Conservation (phyloP, 2,329 filamentous ascomycete species). For the Neurospora sp. region DNA sequence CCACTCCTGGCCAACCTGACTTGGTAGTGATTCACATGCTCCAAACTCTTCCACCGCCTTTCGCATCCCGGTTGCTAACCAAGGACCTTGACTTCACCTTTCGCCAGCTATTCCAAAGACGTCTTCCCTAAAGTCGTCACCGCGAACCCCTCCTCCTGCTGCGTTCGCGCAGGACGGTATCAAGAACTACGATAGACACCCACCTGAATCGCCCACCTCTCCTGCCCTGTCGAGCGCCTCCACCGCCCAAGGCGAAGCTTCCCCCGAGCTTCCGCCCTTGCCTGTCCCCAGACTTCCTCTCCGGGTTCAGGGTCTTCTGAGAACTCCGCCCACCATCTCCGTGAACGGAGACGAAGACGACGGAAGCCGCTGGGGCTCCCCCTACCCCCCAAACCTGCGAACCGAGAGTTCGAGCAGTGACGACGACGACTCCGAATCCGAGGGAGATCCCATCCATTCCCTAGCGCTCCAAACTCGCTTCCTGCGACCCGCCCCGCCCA, state of each 20-base stretch:
- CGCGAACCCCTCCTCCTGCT: conserved; percentile 49
- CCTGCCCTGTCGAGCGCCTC: conserved; percentile 53
- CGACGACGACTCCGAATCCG: conserved; percentile 29
- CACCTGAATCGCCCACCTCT: conserved; percentile 30
- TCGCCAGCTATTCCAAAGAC: conserved; percentile 37
- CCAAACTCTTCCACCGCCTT: not conserved
- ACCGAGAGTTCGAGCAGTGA: conserved; percentile 47
- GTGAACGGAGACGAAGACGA: conserved; percentile 29
- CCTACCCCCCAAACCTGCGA: conserved; percentile 57
- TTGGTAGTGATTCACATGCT: not conserved
- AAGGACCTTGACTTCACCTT: conserved; percentile 3
- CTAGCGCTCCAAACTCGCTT: conserved; percentile 54
- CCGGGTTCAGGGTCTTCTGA: conserved; percentile 42
- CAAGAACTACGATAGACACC: conserved; percentile 25
- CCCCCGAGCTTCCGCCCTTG: conserved; percentile 48
- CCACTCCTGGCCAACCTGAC: not conserved
- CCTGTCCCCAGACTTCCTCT: conserved; percentile 48
- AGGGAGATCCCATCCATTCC: conserved; percentile 50
- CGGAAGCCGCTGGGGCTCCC: conserved; percentile 86
- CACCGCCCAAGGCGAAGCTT: conserved; percentile 48
- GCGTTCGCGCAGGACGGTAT: conserved; percentile 50
- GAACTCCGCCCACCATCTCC: conserved; percentile 35
- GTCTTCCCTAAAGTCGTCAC: conserved; percentile 42
- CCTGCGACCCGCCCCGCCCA: conserved; percentile 44
- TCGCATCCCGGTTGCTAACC: not conserved